Percentiles rank a stretch among this genome's conserved stretches.
These are phyloP conservation scores for Saccharomyces pastorianus DNA, from an alignment of 1,139 yeast genomes.

Conservation along the genomic window DNA sequence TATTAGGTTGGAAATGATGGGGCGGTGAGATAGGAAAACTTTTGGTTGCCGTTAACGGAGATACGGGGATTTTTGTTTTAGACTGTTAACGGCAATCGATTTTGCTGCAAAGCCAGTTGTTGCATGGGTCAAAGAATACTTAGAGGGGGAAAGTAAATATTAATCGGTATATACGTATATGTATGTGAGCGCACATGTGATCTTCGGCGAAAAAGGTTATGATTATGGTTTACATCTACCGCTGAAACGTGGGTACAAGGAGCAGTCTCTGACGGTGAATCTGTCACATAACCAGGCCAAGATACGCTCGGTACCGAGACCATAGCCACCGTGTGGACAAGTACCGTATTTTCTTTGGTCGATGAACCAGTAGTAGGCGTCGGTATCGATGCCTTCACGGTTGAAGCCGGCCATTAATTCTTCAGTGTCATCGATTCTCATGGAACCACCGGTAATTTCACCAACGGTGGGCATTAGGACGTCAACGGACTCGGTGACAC, in stretches of 20 bases:
- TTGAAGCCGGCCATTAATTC: constrained; percentile 84
- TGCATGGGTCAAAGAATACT: neutral
- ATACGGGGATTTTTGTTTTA: too few species aligned
- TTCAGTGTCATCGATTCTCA: constrained; percentile 82
- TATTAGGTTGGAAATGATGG: too few species aligned
- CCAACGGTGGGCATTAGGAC: constrained; percentile 98
- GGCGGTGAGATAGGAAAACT: too few species aligned
- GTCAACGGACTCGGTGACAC: constrained; percentile 96
- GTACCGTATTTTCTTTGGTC: constrained; percentile 97
- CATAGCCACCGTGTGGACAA: constrained; percentile 98
- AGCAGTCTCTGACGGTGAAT: constrained; percentile 95
- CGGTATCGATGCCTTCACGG: constrained; percentile 79
- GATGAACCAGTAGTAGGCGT: constrained; percentile 86
- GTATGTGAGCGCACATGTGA: neutral
- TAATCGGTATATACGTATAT: neutral
- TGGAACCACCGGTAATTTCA: constrained; percentile 96
- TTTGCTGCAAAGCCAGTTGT: neutral
- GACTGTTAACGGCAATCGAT: too few species aligned
- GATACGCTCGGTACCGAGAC: constrained; percentile 95
- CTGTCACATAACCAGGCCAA: constrained; percentile 97
- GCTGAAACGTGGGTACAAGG: constrained; percentile 92
- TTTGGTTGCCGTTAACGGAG: too few species aligned
- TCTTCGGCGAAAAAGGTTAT: neutral
- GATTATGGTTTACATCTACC: constrained; percentile 94
- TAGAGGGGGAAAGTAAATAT: neutral